These are phyloP conservation scores for Blepharisma stoltei DNA, from an alignment of 73 alveolate genomes.

Conservation along the genomic window DNA sequence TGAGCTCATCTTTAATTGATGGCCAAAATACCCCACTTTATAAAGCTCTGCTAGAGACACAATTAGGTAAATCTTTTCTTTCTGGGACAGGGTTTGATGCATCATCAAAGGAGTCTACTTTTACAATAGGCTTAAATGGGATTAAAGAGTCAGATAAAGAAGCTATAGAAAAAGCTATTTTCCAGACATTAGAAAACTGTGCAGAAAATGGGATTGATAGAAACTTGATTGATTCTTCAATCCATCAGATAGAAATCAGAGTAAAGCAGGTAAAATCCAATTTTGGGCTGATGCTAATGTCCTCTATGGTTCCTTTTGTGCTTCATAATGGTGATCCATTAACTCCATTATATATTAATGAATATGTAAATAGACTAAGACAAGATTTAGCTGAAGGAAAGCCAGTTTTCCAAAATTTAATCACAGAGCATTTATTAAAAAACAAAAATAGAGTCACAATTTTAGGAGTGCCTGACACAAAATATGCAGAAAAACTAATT, in stretches of 20 bases:
- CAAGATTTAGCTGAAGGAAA: constrained; percentile 54
- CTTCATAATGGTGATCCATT: constrained; percentile 71
- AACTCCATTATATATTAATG: constrained; percentile 49
- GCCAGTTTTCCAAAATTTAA: constrained; percentile 48
- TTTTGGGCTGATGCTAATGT: constrained; percentile 55
- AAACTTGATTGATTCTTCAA: constrained; percentile 61
- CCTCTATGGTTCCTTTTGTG: constrained; percentile 56
- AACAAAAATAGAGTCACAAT: constrained; percentile 58
- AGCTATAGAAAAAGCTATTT: constrained; percentile 49
- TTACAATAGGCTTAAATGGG: constrained; percentile 68
- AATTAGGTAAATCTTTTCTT: constrained; percentile 61
- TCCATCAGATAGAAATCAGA: constrained; percentile 67
- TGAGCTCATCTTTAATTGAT: constrained; percentile 56
- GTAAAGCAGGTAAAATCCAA: constrained; percentile 63
- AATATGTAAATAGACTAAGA: constrained; percentile 57
- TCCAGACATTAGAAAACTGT: constrained; percentile 48
- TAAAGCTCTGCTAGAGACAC: constrained; percentile 58
- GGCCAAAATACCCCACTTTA: constrained; percentile 69
- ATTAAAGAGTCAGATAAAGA: constrained; percentile 39
- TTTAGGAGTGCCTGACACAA: constrained; percentile 57
- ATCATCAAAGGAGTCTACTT: constrained; percentile 56
- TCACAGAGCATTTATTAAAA: constrained; percentile 50
- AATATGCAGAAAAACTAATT: constrained; percentile 39
- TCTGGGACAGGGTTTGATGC: constrained; percentile 72
- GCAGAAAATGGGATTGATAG: constrained; percentile 60